Evolutionary conservation across 305 asterid species (phyloP).

Genomic region (Rubia tinctorum): DNA sequence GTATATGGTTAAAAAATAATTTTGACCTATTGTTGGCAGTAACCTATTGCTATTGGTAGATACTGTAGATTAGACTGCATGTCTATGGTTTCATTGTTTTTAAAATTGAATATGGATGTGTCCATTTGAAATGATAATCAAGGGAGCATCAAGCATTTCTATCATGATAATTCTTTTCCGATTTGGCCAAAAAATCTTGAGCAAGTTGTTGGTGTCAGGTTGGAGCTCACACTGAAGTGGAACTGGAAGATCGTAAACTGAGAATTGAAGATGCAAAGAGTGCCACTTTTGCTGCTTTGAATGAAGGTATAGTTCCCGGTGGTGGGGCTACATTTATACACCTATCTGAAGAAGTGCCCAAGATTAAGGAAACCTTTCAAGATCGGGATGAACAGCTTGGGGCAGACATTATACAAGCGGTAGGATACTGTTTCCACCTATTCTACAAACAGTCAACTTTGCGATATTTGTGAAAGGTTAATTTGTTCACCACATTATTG

Average conservation of each 20-base stretch:
- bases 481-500: not conserved
- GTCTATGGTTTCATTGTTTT: not conserved
- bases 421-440: conserved; percentile 26
- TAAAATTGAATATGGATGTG: not conserved
- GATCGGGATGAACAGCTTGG: conserved; percentile 82
- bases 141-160: not conserved
- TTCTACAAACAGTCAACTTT: not conserved
- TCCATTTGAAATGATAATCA: not conserved
- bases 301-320: conserved; percentile 96
- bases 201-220: conserved; percentile 8
- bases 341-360: conserved; percentile 67
- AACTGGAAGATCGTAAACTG: conserved; percentile 87
- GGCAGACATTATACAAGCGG: conserved; percentile 85
- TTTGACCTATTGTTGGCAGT: not conserved
- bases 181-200: not conserved
- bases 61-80: not conserved
- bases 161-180: not conserved
- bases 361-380: conserved; percentile 42
- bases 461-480: not conserved
- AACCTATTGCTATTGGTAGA: not conserved
- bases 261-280: conserved; percentile 88
- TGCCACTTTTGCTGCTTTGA: conserved; percentile 93
- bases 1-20: not conserved
- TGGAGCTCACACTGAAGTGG: conserved; percentile 92
- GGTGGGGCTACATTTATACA: conserved; percentile 90